Percentiles rank a stretch among this genome's conserved stretches.
Evolutionary conservation across 1,139 yeast genomes (phyloP).

Genomic region (Lodderomyces beijingensis): DNA sequence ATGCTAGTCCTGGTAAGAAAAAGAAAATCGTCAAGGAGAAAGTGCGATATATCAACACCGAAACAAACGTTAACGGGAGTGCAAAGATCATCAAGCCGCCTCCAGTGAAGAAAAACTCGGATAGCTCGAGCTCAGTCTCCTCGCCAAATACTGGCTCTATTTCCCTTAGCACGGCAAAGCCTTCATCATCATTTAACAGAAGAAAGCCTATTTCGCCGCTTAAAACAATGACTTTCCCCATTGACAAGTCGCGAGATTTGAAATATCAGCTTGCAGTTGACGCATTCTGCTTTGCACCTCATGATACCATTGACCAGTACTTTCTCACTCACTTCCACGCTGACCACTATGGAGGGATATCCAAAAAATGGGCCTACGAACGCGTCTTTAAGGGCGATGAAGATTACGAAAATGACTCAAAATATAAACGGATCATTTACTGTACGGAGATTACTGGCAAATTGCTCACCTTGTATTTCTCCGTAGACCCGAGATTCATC

Average conservation of each 20-base stretch:
- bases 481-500: constrained; percentile 51
- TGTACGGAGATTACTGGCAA: constrained; percentile 68
- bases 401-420: constrained; percentile 40
- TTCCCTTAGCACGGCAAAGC: background rate
- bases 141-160: background rate
- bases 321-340: constrained; percentile 83
- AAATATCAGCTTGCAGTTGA: constrained; percentile 52
- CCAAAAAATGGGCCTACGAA: constrained; percentile 65
- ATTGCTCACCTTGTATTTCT: constrained; percentile 50
- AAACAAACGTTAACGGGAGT: constrained; percentile 7
- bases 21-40: constrained; percentile 16
- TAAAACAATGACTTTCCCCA: constrained; percentile 47
- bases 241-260: constrained; percentile 9
- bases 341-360: constrained; percentile 88
- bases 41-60: constrained; percentile 14
- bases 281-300: constrained; percentile 57
- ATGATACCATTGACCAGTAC: constrained; percentile 45
- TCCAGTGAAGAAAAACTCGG: constrained; percentile 13
- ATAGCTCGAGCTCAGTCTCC: constrained; percentile 3
- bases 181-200: background rate
- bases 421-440: constrained; percentile 44
- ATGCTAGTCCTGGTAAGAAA: constrained; percentile 13
- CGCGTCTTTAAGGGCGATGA: constrained; percentile 26
- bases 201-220: constrained; percentile 49
- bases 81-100: constrained; percentile 22